These are phyloP conservation scores for Debaryomyces sp. DNA, from an alignment of 1,139 yeast genomes.

Conservation along the genomic window DNA sequence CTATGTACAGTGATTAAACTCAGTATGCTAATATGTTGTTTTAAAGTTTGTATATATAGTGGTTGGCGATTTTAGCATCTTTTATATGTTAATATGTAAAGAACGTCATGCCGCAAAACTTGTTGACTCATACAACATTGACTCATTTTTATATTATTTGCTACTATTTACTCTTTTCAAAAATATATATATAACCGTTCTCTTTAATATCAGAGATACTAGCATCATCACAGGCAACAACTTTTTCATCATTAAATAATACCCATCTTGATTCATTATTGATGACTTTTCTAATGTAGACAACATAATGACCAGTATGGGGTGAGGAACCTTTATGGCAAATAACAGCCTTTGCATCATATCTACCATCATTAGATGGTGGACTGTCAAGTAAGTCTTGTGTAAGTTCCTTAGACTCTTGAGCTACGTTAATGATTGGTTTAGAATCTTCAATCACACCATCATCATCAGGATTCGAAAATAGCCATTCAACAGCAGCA, in stretches of 20 bases:
- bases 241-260: conserved; percentile 91
- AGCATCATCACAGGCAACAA: conserved; percentile 66
- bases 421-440: conserved; percentile 22
- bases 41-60: background rate
- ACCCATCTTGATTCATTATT: conserved; percentile 66
- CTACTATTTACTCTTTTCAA: conserved; percentile 21
- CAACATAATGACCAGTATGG: conserved; percentile 96
- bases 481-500: conserved; percentile 89
- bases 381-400: conserved; percentile 17
- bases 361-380: conserved; percentile 26
- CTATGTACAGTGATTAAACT: background rate
- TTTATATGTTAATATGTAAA: background rate
- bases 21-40: background rate
- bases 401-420: conserved; percentile 23
- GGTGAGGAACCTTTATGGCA: conserved; percentile 96
- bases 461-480: conserved; percentile 69
- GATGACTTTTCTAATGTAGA: conserved; percentile 56
- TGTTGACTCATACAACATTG: background rate
- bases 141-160: background rate
- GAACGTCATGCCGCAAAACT: background rate
- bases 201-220: conserved; percentile 64
- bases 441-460: conserved; percentile 26
- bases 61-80: background rate
- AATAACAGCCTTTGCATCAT: conserved; percentile 67
- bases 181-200: conserved; percentile 66